Conservation (phyloP, 2,329 filamentous ascomycete species). For the Fusarium piperis region DNA sequence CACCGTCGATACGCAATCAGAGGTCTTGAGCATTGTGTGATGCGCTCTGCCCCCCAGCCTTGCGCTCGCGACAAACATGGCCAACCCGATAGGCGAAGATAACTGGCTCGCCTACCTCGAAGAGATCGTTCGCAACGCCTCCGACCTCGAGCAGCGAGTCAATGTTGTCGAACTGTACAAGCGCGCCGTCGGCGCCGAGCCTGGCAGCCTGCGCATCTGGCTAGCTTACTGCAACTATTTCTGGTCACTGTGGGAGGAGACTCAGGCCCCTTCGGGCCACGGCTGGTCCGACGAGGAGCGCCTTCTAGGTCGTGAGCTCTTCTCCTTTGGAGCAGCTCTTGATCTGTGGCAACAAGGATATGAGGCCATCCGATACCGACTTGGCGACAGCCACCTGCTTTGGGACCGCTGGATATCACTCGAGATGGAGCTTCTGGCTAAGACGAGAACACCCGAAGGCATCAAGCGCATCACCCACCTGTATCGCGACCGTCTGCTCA, state of each 20-base stretch:
- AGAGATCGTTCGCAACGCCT: constrained; percentile 71
- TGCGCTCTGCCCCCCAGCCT: constrained; percentile 32
- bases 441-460: constrained; percentile 63
- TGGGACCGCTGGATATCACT: constrained; percentile 84
- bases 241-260: constrained; percentile 74
- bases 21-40: constrained; percentile 30
- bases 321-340: constrained; percentile 73
- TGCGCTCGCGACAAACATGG: constrained; percentile 51
- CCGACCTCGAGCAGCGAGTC: constrained; percentile 73
- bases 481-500: constrained; percentile 74
- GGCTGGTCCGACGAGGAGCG: constrained; percentile 75
- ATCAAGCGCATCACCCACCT: constrained; percentile 73
- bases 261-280: constrained; percentile 62
- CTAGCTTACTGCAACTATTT: constrained; percentile 82
- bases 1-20: neutral
- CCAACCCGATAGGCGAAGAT: constrained; percentile 75
- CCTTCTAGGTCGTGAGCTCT: constrained; percentile 74
- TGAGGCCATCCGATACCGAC: constrained; percentile 75
- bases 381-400: constrained; percentile 79
- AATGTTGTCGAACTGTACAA: constrained; percentile 77
- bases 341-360: constrained; percentile 78
- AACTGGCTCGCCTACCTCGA: constrained; percentile 81
- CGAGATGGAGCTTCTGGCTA: constrained; percentile 72
- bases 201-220: constrained; percentile 79
- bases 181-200: constrained; percentile 75